Evolutionary conservation across 352 stramenopile species (phyloP), one percentile per base, ranked within the genome.

Genomic region (Pythium coloratum): DNA sequence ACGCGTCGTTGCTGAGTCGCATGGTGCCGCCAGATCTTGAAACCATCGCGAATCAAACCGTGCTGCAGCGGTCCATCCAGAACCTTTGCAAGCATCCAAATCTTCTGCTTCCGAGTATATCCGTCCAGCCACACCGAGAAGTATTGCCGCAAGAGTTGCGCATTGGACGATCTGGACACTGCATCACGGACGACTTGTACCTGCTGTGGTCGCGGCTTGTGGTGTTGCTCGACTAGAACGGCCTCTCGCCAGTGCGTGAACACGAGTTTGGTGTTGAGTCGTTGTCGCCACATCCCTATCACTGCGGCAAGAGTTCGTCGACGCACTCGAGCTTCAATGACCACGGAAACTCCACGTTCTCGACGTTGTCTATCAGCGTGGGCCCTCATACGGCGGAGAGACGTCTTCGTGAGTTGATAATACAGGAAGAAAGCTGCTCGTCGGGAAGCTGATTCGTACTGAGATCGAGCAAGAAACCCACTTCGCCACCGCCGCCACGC

Each of bases 401-500:
- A 65, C 8, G 47, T 55, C 55, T 64, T 71, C 33, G 69, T 76
- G 47, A 76, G 69, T 14, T 71, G 64, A 34, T 69, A 76, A 20
- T 76, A 76, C 42, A 71, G 30, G 28, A 76, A 76, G 50, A 69
- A 76, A 1, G 59, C 34, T 12, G 69, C 69, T 59, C 66, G 56
- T 16, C 60, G 59, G 47, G 59, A 60, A 2, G 47, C 55, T 5
- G 26, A 59, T 2, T 51, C 1, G 30, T 68, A 53, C 55, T 55
- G 24, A 12, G 60, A 47, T 24, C 60, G 66, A 30, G 38, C 40
- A 1, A 24, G 1, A 14, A 72, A 58, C n/a, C 63, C 59, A 16
- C 40, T 44, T n/a, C 55, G 63, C 69, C 69, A 75, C 0, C 60
- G 58, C 13, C 32, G 36, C 59, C 46, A 61, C 12, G 69, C 58